Evolutionary conservation across 2,329 filamentous ascomycete genomes (phyloP).

Genomic region (Xylaria sp.): DNA sequence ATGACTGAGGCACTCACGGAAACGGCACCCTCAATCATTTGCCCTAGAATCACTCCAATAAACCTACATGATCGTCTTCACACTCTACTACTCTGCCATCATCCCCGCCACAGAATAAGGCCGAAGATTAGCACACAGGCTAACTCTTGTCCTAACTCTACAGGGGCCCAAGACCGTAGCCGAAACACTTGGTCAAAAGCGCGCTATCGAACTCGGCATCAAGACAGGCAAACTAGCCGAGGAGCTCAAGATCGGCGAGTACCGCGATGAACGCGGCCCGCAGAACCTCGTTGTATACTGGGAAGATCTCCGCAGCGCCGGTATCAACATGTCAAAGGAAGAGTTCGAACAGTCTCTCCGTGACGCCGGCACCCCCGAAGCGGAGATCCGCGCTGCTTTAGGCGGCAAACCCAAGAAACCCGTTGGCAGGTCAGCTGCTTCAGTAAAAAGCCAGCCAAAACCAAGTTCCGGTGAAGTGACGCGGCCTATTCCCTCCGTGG

Average conservation of each 20-base stretch:
- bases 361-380: background rate
- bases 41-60: too few relatives aligned
- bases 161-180: slow-evolving; percentile 27
- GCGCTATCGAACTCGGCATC: slow-evolving; percentile 25
- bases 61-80: too few relatives aligned
- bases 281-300: background rate
- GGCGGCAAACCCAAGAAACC: background rate
- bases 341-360: slow-evolving; percentile 12
- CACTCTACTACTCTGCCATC: too few relatives aligned
- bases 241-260: slow-evolving; percentile 32
- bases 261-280: background rate
- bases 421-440: background rate
- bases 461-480: background rate
- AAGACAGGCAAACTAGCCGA: slow-evolving; percentile 23
- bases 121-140: background rate
- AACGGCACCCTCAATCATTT: too few relatives aligned
- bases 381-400: background rate
- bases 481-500: background rate
- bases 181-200: slow-evolving; percentile 22
- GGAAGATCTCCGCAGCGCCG: slow-evolving; percentile 10
- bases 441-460: background rate
- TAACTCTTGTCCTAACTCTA: background rate
- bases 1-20: too few relatives aligned
- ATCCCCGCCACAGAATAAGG: background rate
- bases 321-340: slow-evolving; percentile 19